Conservation (phyloP, 2,329 filamentous ascomycete species). For the Clarireedia paspali region DNA sequence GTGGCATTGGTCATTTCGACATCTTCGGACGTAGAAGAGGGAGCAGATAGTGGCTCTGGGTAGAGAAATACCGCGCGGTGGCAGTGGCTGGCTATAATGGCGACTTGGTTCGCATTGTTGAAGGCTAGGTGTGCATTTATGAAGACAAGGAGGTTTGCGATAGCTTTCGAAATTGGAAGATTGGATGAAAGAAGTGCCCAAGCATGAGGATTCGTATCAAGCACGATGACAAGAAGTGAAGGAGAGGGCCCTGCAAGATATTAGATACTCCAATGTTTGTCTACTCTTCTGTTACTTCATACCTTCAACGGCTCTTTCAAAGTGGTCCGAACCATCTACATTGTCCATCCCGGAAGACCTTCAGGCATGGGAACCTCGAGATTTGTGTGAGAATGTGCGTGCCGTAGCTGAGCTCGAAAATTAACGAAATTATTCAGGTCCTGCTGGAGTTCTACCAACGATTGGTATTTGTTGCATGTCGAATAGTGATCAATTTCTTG, state of each 20-base stretch:
- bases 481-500: neutral
- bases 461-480: no score
- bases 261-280: constrained; percentile 11
- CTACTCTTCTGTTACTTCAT: constrained; percentile 18
- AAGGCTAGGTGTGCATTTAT: constrained; percentile 94
- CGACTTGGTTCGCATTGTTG: constrained; percentile 88
- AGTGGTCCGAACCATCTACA: constrained; percentile 54
- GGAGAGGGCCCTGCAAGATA: constrained; percentile 46
- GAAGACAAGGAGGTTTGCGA: constrained; percentile 89
- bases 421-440: no score
- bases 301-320: constrained; percentile 40
- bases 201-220: constrained; percentile 94
- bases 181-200: constrained; percentile 72
- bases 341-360: constrained; percentile 47
- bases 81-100: constrained; percentile 82
- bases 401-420: no score
- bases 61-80: constrained; percentile 87
- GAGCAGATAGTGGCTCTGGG: constrained; percentile 45
- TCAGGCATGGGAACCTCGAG: constrained; percentile 16
- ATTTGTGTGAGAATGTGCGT: neutral
- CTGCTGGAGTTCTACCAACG: no score
- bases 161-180: constrained; percentile 73
- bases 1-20: constrained; percentile 47
- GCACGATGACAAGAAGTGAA: constrained; percentile 80
- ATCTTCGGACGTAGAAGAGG: constrained; percentile 37